phyloP scores from a whole-genome alignment of 495 filamentous ascomycete species.

The Podospora didyma region DNA sequence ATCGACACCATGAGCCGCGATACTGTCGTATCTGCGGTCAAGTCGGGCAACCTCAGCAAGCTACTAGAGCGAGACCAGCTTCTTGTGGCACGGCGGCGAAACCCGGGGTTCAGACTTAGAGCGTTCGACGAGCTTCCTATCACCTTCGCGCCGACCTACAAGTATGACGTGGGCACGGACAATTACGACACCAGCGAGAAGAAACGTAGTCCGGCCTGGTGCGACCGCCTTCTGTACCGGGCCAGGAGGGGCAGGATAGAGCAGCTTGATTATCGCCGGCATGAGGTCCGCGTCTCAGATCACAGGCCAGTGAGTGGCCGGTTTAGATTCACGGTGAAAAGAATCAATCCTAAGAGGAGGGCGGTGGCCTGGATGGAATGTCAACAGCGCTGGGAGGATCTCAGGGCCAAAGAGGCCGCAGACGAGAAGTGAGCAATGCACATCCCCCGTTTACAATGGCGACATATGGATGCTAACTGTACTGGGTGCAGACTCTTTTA shows the following conservation, averaged over 20 bases:
- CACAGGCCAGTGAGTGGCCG: constrained; percentile 86
- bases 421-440: constrained; percentile 38
- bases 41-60: constrained; percentile 74
- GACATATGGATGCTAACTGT: constrained; percentile 13
- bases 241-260: constrained; percentile 71
- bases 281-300: constrained; percentile 86
- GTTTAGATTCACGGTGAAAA: constrained; percentile 80
- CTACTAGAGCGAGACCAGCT: constrained; percentile 94
- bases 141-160: constrained; percentile 92
- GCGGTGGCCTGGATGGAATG: constrained; percentile 64
- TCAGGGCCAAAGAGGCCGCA: constrained; percentile 64
- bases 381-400: constrained; percentile 64
- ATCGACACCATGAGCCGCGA: constrained; percentile 96
- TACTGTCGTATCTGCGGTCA: constrained; percentile 79
- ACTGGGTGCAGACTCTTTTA: constrained; percentile 34
- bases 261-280: constrained; percentile 81
- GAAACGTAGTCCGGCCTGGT: constrained; percentile 94
- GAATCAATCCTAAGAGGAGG: constrained; percentile 62
- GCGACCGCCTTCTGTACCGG: constrained; percentile 85
- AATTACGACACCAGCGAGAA: constrained; percentile 94
- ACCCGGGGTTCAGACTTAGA: constrained; percentile 81
- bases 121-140: constrained; percentile 84
- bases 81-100: constrained; percentile 77
- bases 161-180: constrained; percentile 94
- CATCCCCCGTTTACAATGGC: neutral